Base-by-base conservation (phyloP, 1,139 yeast species). In the Candida buenavistaensis region DNA sequence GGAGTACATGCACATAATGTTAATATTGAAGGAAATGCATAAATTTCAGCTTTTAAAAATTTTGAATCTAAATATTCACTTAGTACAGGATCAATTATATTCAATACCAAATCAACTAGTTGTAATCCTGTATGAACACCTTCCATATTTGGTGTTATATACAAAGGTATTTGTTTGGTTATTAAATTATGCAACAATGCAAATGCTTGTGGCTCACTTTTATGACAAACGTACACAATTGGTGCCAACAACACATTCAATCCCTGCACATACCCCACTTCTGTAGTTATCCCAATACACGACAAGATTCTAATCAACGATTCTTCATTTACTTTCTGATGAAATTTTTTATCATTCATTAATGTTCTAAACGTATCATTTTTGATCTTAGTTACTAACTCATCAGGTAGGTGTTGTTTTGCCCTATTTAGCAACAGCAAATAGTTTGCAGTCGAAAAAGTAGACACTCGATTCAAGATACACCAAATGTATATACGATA, bases 1-100 rank as follows among this genome's bases (percentile, higher is more conserved):
- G 95, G 96, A 3, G 95, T 88, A 52, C 96, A 87, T 4, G 96
- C 95, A 39, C 94, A 81, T 32, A 90, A 64, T 0, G 97, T 89
- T 43, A 90, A 64, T 0, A 89, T 87, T 1, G 95, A 81, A 0
- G 97, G 95, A 49, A 89, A 82, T 0, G 96, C 96, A 56, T 88
- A 89, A 23, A 89, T 80, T 52, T 89, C 89, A 0, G 96, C 90
- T 31, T 83, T 80, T 38, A 81, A 57, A 51, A 82, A 76, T 49
- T 82, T 83, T 34, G 82, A 72, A 40, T 73, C 77, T 31, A 85
- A 66, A 47, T 68, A 76, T 26, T 72, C 72, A 52, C 75, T 80
- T 23, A 90, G 67, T 12, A 80, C 78, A 0, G 89, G 85, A 52
- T 89, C 97, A 17, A 89, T 80, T 14, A 80, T 71, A 42, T 76